Percentiles rank a stretch among this genome's conserved stretches.
These are phyloP conservation scores for Colletotrichum echinochloae DNA, from an alignment of 2,329 filamentous ascomycete genomes.

Conservation along the genomic window DNA sequence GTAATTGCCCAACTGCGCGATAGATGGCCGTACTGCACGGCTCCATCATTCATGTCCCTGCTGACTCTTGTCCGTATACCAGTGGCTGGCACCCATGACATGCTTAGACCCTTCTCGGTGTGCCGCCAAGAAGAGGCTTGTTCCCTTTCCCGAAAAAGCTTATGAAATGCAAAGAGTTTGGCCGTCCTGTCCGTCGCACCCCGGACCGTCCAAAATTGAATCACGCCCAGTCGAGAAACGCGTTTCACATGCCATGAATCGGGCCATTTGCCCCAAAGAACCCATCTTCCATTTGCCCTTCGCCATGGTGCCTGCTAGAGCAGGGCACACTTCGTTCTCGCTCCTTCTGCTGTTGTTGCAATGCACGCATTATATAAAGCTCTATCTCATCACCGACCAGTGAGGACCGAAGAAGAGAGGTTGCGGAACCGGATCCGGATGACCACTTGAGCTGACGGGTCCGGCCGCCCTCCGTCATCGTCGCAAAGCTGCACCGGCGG, in stretches of 20 bases:
- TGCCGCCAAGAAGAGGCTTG: conserved; percentile 14
- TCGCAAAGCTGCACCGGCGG: conserved; percentile 1
- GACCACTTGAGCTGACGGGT: background rate
- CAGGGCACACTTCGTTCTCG: background rate
- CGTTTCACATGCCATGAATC: conserved; percentile 35
- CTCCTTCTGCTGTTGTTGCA: background rate
- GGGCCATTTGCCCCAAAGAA: background rate
- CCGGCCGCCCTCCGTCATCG: conserved; percentile 15
- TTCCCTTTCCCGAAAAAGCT: background rate
- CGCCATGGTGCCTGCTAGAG: no score
- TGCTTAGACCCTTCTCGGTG: background rate
- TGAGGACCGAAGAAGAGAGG: background rate
- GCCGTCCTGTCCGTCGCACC: conserved; percentile 9
- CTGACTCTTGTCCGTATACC: background rate
- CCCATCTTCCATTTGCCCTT: background rate
- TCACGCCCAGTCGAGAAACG: conserved; percentile 20
- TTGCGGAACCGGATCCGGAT: conserved; percentile 11
- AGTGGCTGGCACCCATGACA: conserved; percentile 23
- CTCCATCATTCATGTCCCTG: background rate
- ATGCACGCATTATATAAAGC: background rate
- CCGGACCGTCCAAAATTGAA: background rate
- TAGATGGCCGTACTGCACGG: background rate
- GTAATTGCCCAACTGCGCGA: background rate
- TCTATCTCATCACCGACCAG: background rate
- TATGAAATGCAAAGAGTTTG: conserved; percentile 3